phyloP scores from a whole-genome alignment of 192 early-diverging fungal species.

The Pilobolus umbonatus region DNA sequence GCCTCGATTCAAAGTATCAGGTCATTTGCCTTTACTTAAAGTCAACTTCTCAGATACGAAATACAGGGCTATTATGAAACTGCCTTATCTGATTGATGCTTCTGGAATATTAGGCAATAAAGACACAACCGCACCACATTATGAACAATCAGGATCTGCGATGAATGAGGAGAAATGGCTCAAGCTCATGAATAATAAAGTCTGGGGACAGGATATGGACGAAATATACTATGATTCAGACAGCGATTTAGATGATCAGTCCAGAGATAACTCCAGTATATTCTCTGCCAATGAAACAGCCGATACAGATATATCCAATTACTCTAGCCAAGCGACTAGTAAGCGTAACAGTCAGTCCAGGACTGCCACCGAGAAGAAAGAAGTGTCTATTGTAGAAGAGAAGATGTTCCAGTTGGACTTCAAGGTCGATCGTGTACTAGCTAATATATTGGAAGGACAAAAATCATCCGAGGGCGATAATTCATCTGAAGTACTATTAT shows the following conservation, averaged over 20 bases:
- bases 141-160: background rate
- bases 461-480: slow-evolving; percentile 25
- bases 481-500: slow-evolving; percentile 47
- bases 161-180: slow-evolving; percentile 7
- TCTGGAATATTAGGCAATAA: slow-evolving; percentile 24
- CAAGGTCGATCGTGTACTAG: slow-evolving; percentile 63
- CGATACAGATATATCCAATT: slow-evolving; percentile 33
- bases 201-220: slow-evolving; percentile 17
- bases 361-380: slow-evolving; percentile 9
- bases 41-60: slow-evolving; percentile 92
- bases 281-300: slow-evolving; percentile 49
- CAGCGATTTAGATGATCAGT: slow-evolving; percentile 33
- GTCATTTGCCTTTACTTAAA: slow-evolving; percentile 76
- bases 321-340: background rate
- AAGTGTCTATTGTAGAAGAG: slow-evolving; percentile 25
- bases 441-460: slow-evolving; percentile 56
- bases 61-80: slow-evolving; percentile 80
- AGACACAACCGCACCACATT: background rate
- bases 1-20: slow-evolving; percentile 71
- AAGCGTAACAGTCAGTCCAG: slow-evolving; percentile 2
- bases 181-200: slow-evolving; percentile 14
- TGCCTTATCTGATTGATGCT: slow-evolving; percentile 59
- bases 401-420: slow-evolving; percentile 57
- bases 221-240: slow-evolving; percentile 28
- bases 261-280: slow-evolving; percentile 24